Percentiles rank a stretch among this genome's conserved stretches.
phyloP scores from a whole-genome alignment of 2,329 filamentous ascomycete genomes.

The Didymella sp. region DNA sequence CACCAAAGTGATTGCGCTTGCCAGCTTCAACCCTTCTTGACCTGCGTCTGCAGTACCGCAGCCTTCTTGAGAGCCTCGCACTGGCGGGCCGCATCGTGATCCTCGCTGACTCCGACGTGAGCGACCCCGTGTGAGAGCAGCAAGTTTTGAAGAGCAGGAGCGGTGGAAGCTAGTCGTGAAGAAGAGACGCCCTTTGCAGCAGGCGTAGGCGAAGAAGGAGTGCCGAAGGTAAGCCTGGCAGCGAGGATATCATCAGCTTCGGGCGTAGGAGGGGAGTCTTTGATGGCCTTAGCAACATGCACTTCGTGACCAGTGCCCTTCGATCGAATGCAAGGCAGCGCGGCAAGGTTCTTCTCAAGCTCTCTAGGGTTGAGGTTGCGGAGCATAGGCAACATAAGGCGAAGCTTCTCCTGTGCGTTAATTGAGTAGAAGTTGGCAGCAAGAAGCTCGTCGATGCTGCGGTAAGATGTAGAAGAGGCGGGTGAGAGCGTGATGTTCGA shows the following conservation, averaged over 20 bases:
- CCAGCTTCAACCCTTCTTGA: constrained; percentile 13
- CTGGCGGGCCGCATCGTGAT: constrained; percentile 22
- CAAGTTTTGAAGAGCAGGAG: background rate
- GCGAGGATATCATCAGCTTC: constrained; percentile 4
- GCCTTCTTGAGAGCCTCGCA: constrained; percentile 30
- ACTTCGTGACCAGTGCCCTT: constrained; percentile 11
- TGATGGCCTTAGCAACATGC: background rate
- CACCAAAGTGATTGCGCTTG: background rate
- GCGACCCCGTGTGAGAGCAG: background rate
- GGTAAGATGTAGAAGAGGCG: background rate
- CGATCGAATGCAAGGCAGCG: background rate
- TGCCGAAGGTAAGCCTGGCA: background rate
- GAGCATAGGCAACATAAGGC: constrained; percentile 29
- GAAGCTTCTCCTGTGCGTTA: constrained; percentile 23
- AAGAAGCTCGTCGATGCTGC: constrained; percentile 21
- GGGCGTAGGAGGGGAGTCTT: background rate
- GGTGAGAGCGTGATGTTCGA: background rate
- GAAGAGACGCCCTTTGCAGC: background rate
- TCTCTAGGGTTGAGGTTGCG: constrained; percentile 25
- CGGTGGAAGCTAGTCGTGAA: background rate
- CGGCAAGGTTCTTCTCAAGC: background rate
- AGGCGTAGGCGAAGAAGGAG: background rate
- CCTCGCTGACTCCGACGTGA: background rate
- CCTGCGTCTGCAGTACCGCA: constrained; percentile 9
- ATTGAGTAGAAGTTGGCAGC: constrained; percentile 20